phyloP scores from a whole-genome alignment of 768 basidiomycete species.

The Pulveroboletus sp. region DNA sequence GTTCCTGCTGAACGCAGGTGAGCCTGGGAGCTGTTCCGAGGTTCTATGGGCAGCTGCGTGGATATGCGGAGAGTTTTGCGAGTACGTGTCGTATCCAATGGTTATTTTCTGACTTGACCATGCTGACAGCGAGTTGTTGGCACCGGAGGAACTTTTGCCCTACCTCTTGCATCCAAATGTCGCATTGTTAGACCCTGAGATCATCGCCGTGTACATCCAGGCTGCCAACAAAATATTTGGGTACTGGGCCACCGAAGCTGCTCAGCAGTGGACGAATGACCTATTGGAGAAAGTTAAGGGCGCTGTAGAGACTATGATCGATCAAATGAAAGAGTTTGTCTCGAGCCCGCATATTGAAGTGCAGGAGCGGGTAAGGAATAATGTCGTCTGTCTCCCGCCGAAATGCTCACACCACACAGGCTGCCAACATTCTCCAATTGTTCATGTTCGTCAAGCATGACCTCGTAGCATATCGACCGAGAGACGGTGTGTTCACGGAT shows the following conservation, averaged over 20 bases:
- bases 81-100: constrained; percentile 45
- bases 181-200: constrained; percentile 55
- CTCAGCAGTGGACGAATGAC: constrained; percentile 74
- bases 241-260: constrained; percentile 72
- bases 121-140: constrained; percentile 61
- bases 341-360: constrained; percentile 75
- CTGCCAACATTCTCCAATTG: constrained; percentile 74
- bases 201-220: constrained; percentile 76
- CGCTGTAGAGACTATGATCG: constrained; percentile 58
- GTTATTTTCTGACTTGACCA: constrained; percentile 4
- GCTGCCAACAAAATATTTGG: constrained; percentile 85
- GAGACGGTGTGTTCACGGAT: constrained; percentile 35
- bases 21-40: constrained; percentile 75
- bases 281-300: constrained; percentile 59
- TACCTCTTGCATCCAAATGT: constrained; percentile 63
- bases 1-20: constrained; percentile 61
- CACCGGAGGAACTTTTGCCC: constrained; percentile 69
- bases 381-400: background rate
- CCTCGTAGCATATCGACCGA: constrained; percentile 51
- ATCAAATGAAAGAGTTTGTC: constrained; percentile 55
- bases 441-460: constrained; percentile 77
- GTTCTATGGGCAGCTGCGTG: constrained; percentile 93
- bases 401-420: constrained; percentile 40
- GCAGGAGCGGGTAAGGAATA: constrained; percentile 74
- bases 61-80: constrained; percentile 93